Conservation (phyloP, 2,329 filamentous ascomycete species). For the Elsinoe fawcettii region DNA sequence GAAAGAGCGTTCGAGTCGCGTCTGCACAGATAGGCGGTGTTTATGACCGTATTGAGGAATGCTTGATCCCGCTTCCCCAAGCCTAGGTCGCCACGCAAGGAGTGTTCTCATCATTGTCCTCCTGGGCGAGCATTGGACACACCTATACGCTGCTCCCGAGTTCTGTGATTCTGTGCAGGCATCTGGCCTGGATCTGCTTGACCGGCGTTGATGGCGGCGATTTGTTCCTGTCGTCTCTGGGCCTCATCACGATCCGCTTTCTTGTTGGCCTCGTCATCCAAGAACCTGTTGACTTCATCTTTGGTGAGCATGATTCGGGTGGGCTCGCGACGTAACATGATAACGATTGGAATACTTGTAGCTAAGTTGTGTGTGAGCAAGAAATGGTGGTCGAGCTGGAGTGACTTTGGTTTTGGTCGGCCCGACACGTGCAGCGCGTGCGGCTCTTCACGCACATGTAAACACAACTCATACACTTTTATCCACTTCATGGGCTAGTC, state of each 20-base stretch:
- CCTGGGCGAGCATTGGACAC: slow-evolving; percentile 16
- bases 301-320: slow-evolving; percentile 30
- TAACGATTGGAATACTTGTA: not conserved
- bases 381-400: not conserved
- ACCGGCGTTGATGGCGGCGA: slow-evolving; percentile 14
- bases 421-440: not conserved
- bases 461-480: not conserved
- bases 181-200: slow-evolving; percentile 17
- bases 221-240: slow-evolving; percentile 23
- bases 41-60: slow-evolving; percentile 7
- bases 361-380: too few relatives aligned
- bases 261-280: slow-evolving; percentile 27
- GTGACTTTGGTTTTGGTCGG: not conserved
- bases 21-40: not conserved
- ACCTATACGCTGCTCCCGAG: slow-evolving; percentile 27
- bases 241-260: slow-evolving; percentile 27
- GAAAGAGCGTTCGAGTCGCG: too few relatives aligned
- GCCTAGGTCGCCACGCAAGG: not conserved
- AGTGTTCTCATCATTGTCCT: not conserved
- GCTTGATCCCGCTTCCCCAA: not conserved
- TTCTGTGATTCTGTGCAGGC: slow-evolving; percentile 23
- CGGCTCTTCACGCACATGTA: not conserved
- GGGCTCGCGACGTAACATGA: slow-evolving; percentile 30
- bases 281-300: slow-evolving; percentile 30
- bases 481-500: not conserved